Base-by-base conservation (phyloP, 2,329 filamentous ascomycete genomes). In the Plectosphaerella sp. region DNA sequence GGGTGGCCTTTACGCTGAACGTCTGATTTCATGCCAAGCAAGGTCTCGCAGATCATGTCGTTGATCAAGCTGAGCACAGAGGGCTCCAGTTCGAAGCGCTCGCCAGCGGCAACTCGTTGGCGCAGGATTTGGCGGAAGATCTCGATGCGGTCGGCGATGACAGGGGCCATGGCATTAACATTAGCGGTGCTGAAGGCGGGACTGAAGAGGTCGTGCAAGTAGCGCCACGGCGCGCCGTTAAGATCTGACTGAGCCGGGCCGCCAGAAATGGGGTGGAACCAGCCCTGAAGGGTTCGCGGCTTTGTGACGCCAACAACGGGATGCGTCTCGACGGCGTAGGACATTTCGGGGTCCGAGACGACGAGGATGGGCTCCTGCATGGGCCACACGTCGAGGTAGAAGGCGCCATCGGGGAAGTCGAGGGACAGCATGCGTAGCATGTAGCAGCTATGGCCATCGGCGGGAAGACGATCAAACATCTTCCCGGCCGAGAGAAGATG, bases 241-340 rank as follows among this genome's bases (percentile, higher is more conserved):
- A 63, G 58, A 22, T 64, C 64, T 53, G 67, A 68, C 42, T 66
- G 61, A 47, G 63, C 67, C 14, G 58, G 48, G 4, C 65, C 65
- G 20, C 56, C 58, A 33, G 65, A 62, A 47, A 68, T 67, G 43
- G 64, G 63, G 5, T 55, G 56, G 46, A 67, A 67, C 65, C 65
- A 67, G 37, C 54, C 54, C 9, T 36, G 49, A n/a, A 67, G 60
- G 33, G 39, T 56, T 11, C 50, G 39, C 5, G 65, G 65, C 55
- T 67, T 67, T 51, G 57, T 52, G 4, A 56, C 53, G 36, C 62
- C 61, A 2, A 57, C 54, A 54, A 56, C 52, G 5, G 64, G 57
- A 50, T 67, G 64, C 42, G 54, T 59, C 18, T 54, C 62, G 12
- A 57, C 61, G 52, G 67, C 62, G 43, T 65, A 61, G 33, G 64